A percentile compares a stretch with the other conserved stretches of the same genome.
These are phyloP conservation scores for Pseudoneurospora amorphoporcata DNA, from an alignment of 495 filamentous ascomycete genomes.

Conservation along the genomic window DNA sequence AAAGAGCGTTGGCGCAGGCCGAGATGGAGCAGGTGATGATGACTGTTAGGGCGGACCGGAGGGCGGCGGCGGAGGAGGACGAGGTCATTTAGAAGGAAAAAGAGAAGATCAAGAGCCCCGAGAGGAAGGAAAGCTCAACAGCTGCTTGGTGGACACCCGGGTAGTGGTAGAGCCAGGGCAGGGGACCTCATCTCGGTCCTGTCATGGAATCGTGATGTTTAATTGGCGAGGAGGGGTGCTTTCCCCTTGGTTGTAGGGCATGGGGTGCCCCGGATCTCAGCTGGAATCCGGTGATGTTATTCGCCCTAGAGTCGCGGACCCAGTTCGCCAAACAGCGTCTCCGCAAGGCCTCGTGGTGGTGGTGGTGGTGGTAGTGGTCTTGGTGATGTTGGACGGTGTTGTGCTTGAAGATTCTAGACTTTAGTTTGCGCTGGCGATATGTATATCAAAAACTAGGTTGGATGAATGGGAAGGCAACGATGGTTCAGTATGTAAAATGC, in stretches of 20 bases:
- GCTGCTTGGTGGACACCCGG: not conserved
- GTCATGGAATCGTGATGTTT: constrained; percentile 1
- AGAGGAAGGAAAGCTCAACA: not conserved
- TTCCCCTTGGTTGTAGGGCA: not conserved
- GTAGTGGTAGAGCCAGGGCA: not conserved
- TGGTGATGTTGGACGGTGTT: not conserved
- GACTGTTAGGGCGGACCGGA: not conserved
- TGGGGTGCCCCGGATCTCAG: not conserved
- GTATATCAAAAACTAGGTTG: not conserved
- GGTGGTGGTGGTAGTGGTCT: not conserved
- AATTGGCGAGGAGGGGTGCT: not conserved
- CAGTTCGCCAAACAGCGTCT: not conserved
- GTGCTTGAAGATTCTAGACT: not conserved
- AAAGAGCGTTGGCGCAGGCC: constrained; percentile 27
- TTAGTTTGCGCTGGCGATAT: not conserved
- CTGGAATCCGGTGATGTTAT: not conserved
- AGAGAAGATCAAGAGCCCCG: not conserved
- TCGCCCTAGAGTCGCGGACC: not conserved
- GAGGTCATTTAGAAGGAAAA: constrained; percentile 25
- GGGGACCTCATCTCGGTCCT: constrained; percentile 2
- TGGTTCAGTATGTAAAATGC: not conserved
- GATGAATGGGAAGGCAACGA: not conserved
- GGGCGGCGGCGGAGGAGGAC: constrained; percentile 12
- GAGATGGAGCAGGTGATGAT: constrained; percentile 20
- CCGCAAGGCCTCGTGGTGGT: not conserved